phyloP scores from a whole-genome alignment of 2,329 filamentous ascomycete genomes.

The Xylaria sp. region DNA sequence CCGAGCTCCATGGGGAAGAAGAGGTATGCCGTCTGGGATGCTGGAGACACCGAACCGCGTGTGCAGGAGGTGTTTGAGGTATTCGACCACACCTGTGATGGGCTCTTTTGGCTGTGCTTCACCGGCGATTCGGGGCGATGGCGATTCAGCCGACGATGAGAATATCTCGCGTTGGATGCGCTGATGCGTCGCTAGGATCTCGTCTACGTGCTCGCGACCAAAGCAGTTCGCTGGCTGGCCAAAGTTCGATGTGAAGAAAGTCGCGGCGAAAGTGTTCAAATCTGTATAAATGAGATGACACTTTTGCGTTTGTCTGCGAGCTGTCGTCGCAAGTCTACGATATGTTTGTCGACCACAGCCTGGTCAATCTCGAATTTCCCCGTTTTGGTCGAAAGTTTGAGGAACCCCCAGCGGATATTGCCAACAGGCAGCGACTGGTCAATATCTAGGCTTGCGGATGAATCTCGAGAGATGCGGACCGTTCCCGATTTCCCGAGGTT shows the following conservation, averaged over 20 bases:
- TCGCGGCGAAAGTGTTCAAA: constrained; percentile 58
- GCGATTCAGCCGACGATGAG: constrained; percentile 37
- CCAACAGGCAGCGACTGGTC: constrained; percentile 51
- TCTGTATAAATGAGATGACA: constrained; percentile 51
- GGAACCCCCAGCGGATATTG: constrained; percentile 60
- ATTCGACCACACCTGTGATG: constrained; percentile 55
- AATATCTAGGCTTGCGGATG: constrained; percentile 27
- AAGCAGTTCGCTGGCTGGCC: constrained; percentile 58
- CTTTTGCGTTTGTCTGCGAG: constrained; percentile 59
- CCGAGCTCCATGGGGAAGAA: constrained; percentile 54
- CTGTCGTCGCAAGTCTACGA: constrained; percentile 63
- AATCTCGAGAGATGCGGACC: constrained; percentile 47
- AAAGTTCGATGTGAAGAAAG: constrained; percentile 60
- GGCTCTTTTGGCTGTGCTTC: constrained; percentile 20
- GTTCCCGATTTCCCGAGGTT: constrained; percentile 59
- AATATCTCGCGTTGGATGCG: constrained; percentile 57
- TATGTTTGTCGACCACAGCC: constrained; percentile 62
- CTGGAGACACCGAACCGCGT: constrained; percentile 55
- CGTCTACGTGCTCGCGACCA: constrained; percentile 56
- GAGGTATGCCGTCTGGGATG: constrained; percentile 53
- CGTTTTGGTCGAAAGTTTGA: constrained; percentile 57
- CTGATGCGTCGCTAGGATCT: constrained; percentile 56
- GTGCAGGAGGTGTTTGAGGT: constrained; percentile 58
- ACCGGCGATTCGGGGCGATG: constrained; percentile 27
- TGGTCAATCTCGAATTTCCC: constrained; percentile 67